A percentile compares a stretch with the other conserved stretches of the same genome.
These are phyloP conservation scores for Suillus sp. DNA, from an alignment of 768 basidiomycete species.

Conservation along the genomic window DNA sequence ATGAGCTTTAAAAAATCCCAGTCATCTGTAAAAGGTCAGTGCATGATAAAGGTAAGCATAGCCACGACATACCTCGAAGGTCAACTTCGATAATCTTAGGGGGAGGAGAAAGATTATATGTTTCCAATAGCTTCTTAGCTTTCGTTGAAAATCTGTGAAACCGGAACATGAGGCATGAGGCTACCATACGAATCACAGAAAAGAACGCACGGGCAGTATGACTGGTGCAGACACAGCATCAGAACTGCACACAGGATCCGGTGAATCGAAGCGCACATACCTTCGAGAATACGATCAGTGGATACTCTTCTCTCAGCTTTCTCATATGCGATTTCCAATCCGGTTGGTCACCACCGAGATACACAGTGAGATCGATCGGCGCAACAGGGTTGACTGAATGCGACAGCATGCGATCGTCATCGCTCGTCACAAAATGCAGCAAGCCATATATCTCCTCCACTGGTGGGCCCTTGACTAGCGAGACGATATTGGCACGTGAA, in stretches of 20 bases:
- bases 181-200: not conserved
- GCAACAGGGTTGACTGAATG: constrained; percentile 44
- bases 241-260: not conserved
- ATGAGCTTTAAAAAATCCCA: constrained; percentile 62
- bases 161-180: not conserved
- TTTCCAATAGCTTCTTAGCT: constrained; percentile 51
- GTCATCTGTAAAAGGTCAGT: constrained; percentile 48
- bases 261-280: constrained; percentile 38
- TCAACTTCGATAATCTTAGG: constrained; percentile 80
- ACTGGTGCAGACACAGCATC: constrained; percentile 40
- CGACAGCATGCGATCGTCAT: constrained; percentile 44
- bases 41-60: not conserved
- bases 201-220: constrained; percentile 70
- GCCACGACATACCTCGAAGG: constrained; percentile 50
- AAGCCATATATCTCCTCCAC: constrained; percentile 71
- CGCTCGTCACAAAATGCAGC: constrained; percentile 59
- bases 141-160: constrained; percentile 30
- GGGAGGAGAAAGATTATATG: constrained; percentile 60
- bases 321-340: constrained; percentile 44
- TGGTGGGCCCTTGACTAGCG: constrained; percentile 38
- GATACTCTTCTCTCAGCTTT: constrained; percentile 50
- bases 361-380: constrained; percentile 54
- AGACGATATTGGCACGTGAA: constrained; percentile 43
- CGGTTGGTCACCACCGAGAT: constrained; percentile 35
- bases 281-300: constrained; percentile 83